Percentiles rank a stretch among this genome's conserved stretches.
Conservation (phyloP, 176 grass and related monocot genomes). For the Hsuehochloa calcarea region DNA sequence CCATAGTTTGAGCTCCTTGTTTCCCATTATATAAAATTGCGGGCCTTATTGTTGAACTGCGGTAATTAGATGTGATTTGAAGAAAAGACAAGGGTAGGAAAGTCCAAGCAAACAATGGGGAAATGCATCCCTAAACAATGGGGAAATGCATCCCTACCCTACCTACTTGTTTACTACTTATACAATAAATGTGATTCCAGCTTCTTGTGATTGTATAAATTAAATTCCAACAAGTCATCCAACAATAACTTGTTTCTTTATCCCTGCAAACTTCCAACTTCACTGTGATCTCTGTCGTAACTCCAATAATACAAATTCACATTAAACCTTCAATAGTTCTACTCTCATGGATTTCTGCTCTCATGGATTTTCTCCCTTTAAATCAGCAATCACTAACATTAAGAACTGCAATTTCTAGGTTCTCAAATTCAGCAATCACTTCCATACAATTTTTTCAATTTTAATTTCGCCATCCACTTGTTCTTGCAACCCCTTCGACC, state of each 20-base stretch:
- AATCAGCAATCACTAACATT: background rate
- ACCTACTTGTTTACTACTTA: background rate
- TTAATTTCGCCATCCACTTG: slow-evolving; percentile 8
- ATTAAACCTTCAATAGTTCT: background rate
- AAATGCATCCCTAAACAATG: too few relatives aligned
- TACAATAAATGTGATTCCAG: background rate
- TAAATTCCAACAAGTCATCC: background rate
- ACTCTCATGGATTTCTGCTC: too few relatives aligned
- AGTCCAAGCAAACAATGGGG: background rate
- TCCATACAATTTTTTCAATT: background rate
- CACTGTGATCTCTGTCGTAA: background rate
- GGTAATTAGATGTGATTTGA: background rate
- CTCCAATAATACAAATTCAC: background rate
- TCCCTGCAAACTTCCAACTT: background rate
- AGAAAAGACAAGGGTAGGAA: background rate
- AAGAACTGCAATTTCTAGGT: background rate
- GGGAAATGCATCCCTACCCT: too few relatives aligned
- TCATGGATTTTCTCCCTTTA: background rate
- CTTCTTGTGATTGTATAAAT: background rate
- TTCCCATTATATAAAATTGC: background rate
- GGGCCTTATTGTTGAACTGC: background rate
- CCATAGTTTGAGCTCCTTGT: background rate
- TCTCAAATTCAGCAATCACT: background rate
- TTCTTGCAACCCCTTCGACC: slow-evolving; percentile 13
- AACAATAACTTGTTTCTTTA: background rate